Conservation (phyloP, 768 basidiomycete species). For the Omphalotus guepiniiformis region DNA sequence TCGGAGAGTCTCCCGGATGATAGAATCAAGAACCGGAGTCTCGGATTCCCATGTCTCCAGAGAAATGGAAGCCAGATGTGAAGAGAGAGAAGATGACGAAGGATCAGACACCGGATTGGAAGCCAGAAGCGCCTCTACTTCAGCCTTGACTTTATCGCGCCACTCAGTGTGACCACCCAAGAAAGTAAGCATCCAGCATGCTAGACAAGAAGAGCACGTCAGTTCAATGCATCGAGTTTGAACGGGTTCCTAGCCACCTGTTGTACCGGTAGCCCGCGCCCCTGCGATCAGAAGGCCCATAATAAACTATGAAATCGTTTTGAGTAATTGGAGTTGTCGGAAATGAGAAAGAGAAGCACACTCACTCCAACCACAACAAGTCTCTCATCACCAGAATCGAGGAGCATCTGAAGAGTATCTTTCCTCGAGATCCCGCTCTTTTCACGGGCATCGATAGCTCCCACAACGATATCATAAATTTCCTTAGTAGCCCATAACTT, state of each 20-base stretch:
- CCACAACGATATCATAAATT: conserved; percentile 66
- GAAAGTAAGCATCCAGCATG: conserved; percentile 73
- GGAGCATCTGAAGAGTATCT: conserved; percentile 71
- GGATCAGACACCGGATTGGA: conserved; percentile 29
- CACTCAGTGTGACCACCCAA: conserved; percentile 65
- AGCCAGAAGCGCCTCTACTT: conserved; percentile 54
- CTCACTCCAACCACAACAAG: conserved; percentile 66
- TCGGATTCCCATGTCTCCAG: conserved; percentile 66
- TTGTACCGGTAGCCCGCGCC: conserved; percentile 75
- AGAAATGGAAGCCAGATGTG: conserved; percentile 54
- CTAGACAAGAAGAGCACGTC: conserved; percentile 24
- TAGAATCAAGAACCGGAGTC: conserved; percentile 66
- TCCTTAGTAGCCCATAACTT: conserved; percentile 72
- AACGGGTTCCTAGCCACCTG: conserved; percentile 35
- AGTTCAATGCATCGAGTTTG: not conserved
- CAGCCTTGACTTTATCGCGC: conserved; percentile 54
- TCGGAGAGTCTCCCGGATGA: conserved; percentile 74
- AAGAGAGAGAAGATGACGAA: conserved; percentile 29
- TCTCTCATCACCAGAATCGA: conserved; percentile 67
- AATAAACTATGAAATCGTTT: conserved; percentile 59
- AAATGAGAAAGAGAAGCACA: conserved; percentile 11
- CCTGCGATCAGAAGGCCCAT: conserved; percentile 80
- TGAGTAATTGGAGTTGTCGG: not conserved
- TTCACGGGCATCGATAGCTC: conserved; percentile 53
- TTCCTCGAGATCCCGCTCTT: conserved; percentile 52